Evolutionary conservation across 306 rosid species (phyloP), one percentile per base, ranked within the genome.

Genomic region (Glycine soja): DNA sequence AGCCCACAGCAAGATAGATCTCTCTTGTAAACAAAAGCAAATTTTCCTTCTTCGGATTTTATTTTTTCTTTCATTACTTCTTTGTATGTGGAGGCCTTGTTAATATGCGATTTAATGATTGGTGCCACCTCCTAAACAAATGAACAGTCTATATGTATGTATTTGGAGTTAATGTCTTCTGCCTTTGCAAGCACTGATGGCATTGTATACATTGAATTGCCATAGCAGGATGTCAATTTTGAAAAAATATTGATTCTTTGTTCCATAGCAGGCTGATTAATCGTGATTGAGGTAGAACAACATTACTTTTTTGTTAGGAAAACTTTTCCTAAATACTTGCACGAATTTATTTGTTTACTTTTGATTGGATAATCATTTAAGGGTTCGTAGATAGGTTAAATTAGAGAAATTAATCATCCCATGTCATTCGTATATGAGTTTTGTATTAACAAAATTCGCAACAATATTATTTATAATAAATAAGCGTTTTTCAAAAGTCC

Each of bases 1-100:
- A 87, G 77, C 97, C 99, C 14, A 82, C 89, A 2, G 91, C 99
- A 59, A 83, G 98, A 83, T 93, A 93, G 86, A 70, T 36, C 53
- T 61, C 32, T 43, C 19, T 34, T 12, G 40, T 80, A 34, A 64
- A 53, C 58, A 36, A 45, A 50, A 47, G 75, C 18, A 67, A 50
- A 24, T 63, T 74, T 72, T 74, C 18, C 14, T 62, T 24, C 30
- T 24, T 43, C 8, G 18, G 16, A 14, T 45, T 76, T 54, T 46
- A 3, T 58, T 15, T 74, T 74, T 32, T 75, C 13, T 34, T 0
- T n/a, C 12, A 3, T 19, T 4, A n/a, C 12, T 19, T 24, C 77
- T 70, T 36, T 57, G 61, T 48, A 58, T 75, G 68, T 59, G 77
- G 36, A 48, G 72, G 71, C 47, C 53, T 70, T 77, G 86, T 63